Conservation (phyloP, 2,329 filamentous ascomycete species). For the Bipolaris sorokiniana region DNA sequence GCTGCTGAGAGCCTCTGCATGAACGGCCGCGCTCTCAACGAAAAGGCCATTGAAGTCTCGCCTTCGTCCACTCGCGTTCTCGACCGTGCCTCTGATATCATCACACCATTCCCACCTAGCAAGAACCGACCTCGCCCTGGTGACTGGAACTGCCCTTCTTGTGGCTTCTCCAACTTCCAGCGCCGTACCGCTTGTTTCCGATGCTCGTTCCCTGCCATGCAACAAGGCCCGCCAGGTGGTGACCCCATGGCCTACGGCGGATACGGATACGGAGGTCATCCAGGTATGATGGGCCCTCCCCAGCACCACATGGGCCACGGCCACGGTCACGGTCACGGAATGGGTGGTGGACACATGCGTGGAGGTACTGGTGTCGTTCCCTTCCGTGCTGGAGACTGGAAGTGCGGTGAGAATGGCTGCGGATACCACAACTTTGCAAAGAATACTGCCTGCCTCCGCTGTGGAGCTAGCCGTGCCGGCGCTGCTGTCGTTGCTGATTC, state of each 20-base stretch:
- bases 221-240: constrained; percentile 70
- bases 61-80: constrained; percentile 96
- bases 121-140: constrained; percentile 97
- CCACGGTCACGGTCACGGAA: constrained; percentile 57
- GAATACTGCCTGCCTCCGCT: constrained; percentile 96
- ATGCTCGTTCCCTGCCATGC: constrained; percentile 97
- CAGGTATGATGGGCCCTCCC: constrained; percentile 63
- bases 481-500: constrained; percentile 95
- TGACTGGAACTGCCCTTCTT: constrained; percentile 99
- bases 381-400: constrained; percentile 98
- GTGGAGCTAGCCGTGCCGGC: constrained; percentile 90
- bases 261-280: constrained; percentile 61
- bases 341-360: constrained; percentile 61
- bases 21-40: constrained; percentile 97
- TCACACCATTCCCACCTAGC: constrained; percentile 96
- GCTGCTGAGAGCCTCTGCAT: constrained; percentile 98
- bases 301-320: constrained; percentile 68
- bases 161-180: constrained; percentile 99
- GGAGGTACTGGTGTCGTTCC: constrained; percentile 89
- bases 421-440: constrained; percentile 99
- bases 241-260: constrained; percentile 71
- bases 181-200: constrained; percentile 98
- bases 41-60: constrained; percentile 98
- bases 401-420: constrained; percentile 95
- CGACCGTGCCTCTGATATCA: constrained; percentile 91